phyloP scores from a whole-genome alignment of 2,329 filamentous ascomycete genomes.

The Ascosphaera pollenicola region DNA sequence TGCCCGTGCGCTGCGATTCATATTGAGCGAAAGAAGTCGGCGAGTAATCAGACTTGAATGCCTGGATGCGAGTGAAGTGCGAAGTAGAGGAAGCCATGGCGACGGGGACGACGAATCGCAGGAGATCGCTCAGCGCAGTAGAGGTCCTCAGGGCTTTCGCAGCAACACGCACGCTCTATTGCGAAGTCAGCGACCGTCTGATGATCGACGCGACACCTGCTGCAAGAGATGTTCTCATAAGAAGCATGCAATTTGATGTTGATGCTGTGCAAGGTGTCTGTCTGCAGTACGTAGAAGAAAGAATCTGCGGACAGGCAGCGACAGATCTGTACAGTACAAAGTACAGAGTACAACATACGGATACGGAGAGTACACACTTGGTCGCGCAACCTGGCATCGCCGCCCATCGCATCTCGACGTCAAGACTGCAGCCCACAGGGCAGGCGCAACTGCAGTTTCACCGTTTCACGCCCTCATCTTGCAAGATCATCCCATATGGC shows the following conservation, averaged over 20 bases:
- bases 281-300: too few relatives aligned
- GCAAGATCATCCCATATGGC: slow-evolving; percentile 8
- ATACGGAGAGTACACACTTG: neutral
- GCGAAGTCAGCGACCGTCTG: too few relatives aligned
- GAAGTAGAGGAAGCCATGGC: slow-evolving; percentile 4
- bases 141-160: too few relatives aligned
- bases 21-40: slow-evolving; percentile 80
- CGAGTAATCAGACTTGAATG: slow-evolving; percentile 76
- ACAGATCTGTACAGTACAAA: neutral
- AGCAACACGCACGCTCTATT: too few relatives aligned
- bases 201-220: neutral
- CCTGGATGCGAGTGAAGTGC: slow-evolving; percentile 62
- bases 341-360: too few relatives aligned
- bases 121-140: too few relatives aligned
- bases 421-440: neutral
- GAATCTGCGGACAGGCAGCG: neutral
- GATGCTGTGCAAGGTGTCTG: too few relatives aligned
- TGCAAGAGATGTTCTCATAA: neutral
- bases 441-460: neutral
- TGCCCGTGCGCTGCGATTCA: slow-evolving; percentile 82
- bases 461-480: slow-evolving; percentile 3
- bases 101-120: slow-evolving; percentile 2
- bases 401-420: too few relatives aligned
- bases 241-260: too few relatives aligned
- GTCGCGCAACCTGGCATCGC: too few relatives aligned